Percentiles rank a stretch among this genome's conserved stretches.
phyloP scores from a whole-genome alignment of 1,284 basidiomycete species.

The Ganoderma lingzhi region DNA sequence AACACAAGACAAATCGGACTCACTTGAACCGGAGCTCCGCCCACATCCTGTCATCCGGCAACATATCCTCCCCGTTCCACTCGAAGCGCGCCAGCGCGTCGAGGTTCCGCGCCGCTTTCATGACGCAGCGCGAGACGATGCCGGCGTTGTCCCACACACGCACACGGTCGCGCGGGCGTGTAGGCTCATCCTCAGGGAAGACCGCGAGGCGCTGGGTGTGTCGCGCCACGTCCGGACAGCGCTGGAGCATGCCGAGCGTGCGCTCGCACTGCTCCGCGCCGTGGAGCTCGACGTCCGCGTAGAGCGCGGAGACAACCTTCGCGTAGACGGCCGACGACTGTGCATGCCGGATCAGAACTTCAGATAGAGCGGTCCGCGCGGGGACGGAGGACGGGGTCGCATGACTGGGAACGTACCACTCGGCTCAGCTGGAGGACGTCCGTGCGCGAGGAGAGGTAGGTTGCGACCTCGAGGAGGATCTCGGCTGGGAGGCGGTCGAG shows the following conservation, averaged over 20 bases:
- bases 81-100: constrained; percentile 70
- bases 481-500: constrained; percentile 57
- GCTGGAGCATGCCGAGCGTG: constrained; percentile 69
- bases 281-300: constrained; percentile 60
- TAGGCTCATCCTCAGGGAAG: constrained; percentile 44
- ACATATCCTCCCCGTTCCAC: constrained; percentile 74
- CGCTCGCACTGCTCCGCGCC: constrained; percentile 62
- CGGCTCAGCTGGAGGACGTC: constrained; percentile 66
- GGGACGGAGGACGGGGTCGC: constrained; percentile 15
- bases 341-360: not conserved
- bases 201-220: constrained; percentile 68
- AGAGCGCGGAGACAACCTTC: constrained; percentile 64
- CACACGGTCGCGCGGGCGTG: constrained; percentile 23
- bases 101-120: constrained; percentile 52
- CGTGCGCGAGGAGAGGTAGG: constrained; percentile 54
- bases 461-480: constrained; percentile 69
- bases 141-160: constrained; percentile 37
- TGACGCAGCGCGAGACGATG: constrained; percentile 40
- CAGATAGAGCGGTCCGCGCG: not conserved
- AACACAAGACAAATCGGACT: constrained; percentile 30
- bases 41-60: constrained; percentile 78
- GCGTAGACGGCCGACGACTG: constrained; percentile 56
- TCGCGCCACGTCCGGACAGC: constrained; percentile 61
- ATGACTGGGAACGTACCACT: constrained; percentile 52
- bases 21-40: constrained; percentile 70